Conservation (phyloP, 1,139 yeast genomes). For the Diutina rugosa region DNA sequence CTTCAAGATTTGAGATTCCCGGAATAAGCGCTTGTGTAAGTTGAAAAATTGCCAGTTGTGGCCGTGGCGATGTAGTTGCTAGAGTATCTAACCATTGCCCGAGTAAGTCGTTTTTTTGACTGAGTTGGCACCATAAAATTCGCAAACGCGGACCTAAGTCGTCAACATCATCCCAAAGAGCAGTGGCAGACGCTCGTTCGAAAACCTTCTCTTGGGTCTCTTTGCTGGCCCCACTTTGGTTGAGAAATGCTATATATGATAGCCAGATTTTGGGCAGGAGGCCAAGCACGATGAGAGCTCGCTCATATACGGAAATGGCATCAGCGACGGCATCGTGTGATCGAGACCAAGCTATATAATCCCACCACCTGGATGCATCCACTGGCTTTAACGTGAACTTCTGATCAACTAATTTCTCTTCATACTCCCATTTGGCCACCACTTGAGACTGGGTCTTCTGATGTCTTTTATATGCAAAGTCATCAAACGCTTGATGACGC, state of each 20-base stretch:
- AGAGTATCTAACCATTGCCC: not conserved
- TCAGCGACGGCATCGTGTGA: constrained; percentile 21
- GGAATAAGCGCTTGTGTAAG: not conserved
- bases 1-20: not conserved
- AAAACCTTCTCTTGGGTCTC: constrained; percentile 16
- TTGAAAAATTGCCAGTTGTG: not conserved
- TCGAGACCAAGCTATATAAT: constrained; percentile 22
- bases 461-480: constrained; percentile 28
- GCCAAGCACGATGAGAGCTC: not conserved
- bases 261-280: not conserved
- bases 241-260: not conserved
- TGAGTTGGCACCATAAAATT: not conserved
- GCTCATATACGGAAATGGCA: not conserved
- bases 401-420: constrained; percentile 32
- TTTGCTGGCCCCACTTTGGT: not conserved
- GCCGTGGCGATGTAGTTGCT: not conserved
- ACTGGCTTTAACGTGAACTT: constrained; percentile 19
- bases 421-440: constrained; percentile 48
- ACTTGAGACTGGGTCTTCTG: constrained; percentile 36
- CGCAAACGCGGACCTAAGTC: not conserved
- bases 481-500: constrained; percentile 26
- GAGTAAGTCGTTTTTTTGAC: not conserved
- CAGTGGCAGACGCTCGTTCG: constrained; percentile 50
- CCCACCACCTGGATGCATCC: constrained; percentile 36
- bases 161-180: constrained; percentile 27